Conservation (phyloP, 805 yeast species). For the Wickerhamiella sorbophila region DNA sequence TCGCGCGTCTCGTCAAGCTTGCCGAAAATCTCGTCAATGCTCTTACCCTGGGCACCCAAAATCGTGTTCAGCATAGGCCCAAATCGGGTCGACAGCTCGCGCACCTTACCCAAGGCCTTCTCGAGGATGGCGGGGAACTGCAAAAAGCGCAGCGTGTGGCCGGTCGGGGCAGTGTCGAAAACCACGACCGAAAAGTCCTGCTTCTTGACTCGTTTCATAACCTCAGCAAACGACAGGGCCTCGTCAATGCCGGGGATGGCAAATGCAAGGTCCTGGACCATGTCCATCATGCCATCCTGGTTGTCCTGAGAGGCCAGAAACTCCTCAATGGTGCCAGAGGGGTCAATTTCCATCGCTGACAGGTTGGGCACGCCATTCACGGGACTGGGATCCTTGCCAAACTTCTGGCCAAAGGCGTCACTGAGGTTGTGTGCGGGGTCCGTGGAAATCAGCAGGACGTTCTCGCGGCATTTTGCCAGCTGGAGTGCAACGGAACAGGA, state of each 20-base stretch:
- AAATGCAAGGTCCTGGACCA: conserved; percentile 83
- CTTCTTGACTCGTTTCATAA: conserved; percentile 84
- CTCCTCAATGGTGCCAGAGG: conserved; percentile 84
- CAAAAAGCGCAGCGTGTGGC: conserved; percentile 89
- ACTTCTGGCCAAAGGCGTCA: conserved; percentile 97
- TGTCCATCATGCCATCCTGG: conserved; percentile 41
- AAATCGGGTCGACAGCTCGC: conserved; percentile 69
- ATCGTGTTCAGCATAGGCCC: conserved; percentile 80
- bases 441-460: conserved; percentile 80
- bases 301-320: conserved; percentile 36
- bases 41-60: conserved; percentile 40
- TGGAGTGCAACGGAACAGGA: conserved; percentile 93
- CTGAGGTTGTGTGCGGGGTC: conserved; percentile 98
- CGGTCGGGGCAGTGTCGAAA: conserved; percentile 99
- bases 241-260: conserved; percentile 98
- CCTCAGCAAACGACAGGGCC: conserved; percentile 95
- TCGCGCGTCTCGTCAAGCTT: conserved; percentile 71
- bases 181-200: conserved; percentile 72
- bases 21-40: conserved; percentile 49
- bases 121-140: conserved; percentile 89
- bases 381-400: conserved; percentile 89
- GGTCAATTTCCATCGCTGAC: conserved; percentile 98
- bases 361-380: conserved; percentile 82
- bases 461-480: conserved; percentile 71
- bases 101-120: conserved; percentile 71